Percentiles rank a stretch among this genome's conserved stretches.
phyloP scores from a whole-genome alignment of 306 rosid species.

The Ochetophila trinervis region DNA sequence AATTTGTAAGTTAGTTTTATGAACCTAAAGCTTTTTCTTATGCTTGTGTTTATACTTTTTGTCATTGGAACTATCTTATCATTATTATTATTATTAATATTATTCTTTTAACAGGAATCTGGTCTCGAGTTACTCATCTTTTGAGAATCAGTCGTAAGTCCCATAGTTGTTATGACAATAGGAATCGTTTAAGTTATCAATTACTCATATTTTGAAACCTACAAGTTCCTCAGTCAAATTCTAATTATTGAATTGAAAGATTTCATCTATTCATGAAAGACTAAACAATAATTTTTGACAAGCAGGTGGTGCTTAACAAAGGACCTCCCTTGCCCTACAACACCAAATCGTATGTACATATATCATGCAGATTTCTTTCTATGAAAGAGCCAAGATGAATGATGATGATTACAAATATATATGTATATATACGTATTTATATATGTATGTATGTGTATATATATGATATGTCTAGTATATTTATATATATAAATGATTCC shows the following conservation, averaged over 20 bases:
- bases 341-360: conserved; percentile 46
- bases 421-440: too few species aligned
- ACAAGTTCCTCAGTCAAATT: conserved; percentile 8
- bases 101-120: conserved; percentile 51
- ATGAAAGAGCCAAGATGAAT: too few species aligned
- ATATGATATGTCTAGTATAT: too few species aligned
- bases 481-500: too few species aligned
- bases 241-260: background rate
- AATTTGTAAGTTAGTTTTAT: background rate
- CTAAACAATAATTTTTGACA: conserved; percentile 27
- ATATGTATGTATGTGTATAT: too few species aligned
- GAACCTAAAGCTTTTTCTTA: too few species aligned
- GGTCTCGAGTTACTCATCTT: conserved; percentile 51
- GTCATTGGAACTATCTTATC: too few species aligned
- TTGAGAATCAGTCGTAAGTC: conserved; percentile 43
- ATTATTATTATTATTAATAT: conserved; percentile 8
- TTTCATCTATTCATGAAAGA: conserved; percentile 1
- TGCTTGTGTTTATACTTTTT: too few species aligned
- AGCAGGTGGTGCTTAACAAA: conserved; percentile 61
- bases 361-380: too few species aligned
- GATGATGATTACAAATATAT: background rate
- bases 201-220: too few species aligned
- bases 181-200: too few species aligned
- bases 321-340: conserved; percentile 57
- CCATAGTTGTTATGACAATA: too few species aligned